These are phyloP conservation scores for Phytophthora fragariaefolia DNA, from an alignment of 352 stramenopile species.

Conservation along the genomic window DNA sequence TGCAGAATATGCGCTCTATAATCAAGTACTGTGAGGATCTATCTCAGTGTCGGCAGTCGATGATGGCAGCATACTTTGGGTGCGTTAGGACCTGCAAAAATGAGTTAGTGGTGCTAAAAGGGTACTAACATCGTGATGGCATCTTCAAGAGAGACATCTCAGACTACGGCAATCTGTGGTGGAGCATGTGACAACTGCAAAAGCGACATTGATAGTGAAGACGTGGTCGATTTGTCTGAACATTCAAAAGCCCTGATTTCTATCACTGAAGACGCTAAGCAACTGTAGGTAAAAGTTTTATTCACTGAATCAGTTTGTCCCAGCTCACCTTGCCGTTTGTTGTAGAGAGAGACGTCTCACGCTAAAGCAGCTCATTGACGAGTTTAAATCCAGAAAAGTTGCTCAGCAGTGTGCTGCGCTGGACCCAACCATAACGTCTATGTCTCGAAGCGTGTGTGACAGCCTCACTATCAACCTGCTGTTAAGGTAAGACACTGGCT, in stretches of 20 bases:
- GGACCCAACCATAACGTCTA: constrained; percentile 42
- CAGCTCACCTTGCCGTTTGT: constrained; percentile 4
- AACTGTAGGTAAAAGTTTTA: constrained; percentile 41
- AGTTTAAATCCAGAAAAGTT: constrained; percentile 63
- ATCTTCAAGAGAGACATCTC: constrained; percentile 45
- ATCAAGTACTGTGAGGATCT: constrained; percentile 64
- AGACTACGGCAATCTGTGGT: constrained; percentile 46
- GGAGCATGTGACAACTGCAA: constrained; percentile 61
- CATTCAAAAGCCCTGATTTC: constrained; percentile 60
- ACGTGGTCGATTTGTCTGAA: constrained; percentile 49
- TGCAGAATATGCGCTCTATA: constrained; percentile 70
- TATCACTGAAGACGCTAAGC: constrained; percentile 53
- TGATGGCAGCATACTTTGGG: constrained; percentile 69
- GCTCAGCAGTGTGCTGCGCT: constrained; percentile 43
- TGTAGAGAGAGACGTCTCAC: constrained; percentile 66
- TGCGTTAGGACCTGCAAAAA: no score
- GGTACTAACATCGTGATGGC: background rate
- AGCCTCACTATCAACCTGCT: constrained; percentile 62
- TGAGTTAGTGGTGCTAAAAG: no score
- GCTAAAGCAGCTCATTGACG: constrained; percentile 76
- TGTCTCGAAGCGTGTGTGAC: constrained; percentile 53
- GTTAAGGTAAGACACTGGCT: constrained; percentile 45
- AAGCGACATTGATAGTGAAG: constrained; percentile 24
- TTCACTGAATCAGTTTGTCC: background rate
- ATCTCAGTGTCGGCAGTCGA: constrained; percentile 46